phyloP scores from a whole-genome alignment of 176 grass and related monocot genomes.

The Saccharum spontaneum region DNA sequence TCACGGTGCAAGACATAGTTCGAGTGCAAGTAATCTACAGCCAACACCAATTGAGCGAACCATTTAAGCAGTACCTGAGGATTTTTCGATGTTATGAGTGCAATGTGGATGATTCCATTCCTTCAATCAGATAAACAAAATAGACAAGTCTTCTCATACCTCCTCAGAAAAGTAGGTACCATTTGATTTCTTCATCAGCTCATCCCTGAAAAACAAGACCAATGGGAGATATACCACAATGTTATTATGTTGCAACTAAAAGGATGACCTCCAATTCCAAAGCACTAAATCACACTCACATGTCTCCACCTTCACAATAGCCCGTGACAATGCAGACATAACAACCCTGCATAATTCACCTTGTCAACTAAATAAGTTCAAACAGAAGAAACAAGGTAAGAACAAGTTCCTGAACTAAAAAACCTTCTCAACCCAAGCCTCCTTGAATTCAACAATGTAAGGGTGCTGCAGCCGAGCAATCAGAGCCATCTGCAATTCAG shows the following conservation, averaged over 20 bases:
- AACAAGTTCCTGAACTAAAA: neutral
- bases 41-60: slow-evolving; percentile 81
- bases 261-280: slow-evolving; percentile 10
- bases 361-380: slow-evolving; percentile 37
- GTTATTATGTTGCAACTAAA: neutral
- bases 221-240: slow-evolving; percentile 19
- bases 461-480: slow-evolving; percentile 91
- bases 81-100: slow-evolving; percentile 27
- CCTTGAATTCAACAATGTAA: slow-evolving; percentile 97
- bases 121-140: slow-evolving; percentile 4
- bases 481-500: slow-evolving; percentile 76
- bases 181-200: slow-evolving; percentile 89
- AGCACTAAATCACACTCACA: slow-evolving; percentile 59
- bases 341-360: slow-evolving; percentile 66
- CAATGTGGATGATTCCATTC: neutral
- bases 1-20: slow-evolving; percentile 97
- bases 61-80: slow-evolving; percentile 91
- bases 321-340: slow-evolving; percentile 99
- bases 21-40: slow-evolving; percentile 95
- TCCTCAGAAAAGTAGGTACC: slow-evolving; percentile 91
- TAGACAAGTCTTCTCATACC: slow-evolving; percentile 41
- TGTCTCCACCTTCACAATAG: slow-evolving; percentile 97
- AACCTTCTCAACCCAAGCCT: slow-evolving; percentile 99
- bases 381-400: neutral
- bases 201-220: slow-evolving; percentile 51